Evolutionary conservation across 1,284 basidiomycete genomes (phyloP), one percentile per base, ranked within the genome.

Genomic region (Ganoderma meredithae): DNA sequence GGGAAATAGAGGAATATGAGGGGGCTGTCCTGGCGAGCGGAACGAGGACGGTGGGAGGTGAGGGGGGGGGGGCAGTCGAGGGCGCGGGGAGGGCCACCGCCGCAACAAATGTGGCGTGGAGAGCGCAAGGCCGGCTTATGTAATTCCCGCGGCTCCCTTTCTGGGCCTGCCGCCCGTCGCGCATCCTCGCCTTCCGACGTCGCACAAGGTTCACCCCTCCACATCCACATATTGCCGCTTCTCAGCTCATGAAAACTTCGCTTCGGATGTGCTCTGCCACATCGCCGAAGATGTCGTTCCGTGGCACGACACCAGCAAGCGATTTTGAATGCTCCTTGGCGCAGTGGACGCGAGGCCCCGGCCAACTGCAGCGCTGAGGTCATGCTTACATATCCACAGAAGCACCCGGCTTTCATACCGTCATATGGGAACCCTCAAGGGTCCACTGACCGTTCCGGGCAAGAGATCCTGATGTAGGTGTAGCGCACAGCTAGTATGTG

Each of bases 61-160:
- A 69, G 69, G 63, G 65, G 36, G 65, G 36, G 63, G 63, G 64
- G 62, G 41, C 55, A 65, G 22, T 67, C 25, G 33, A 63, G 65
- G 41, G 65, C 41, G 58, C 60, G 31, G 62, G 60, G 44, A 55
- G 31, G 61, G 43, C 59, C 71, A 65, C 52, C 66, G 67, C 41
- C 43, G 56, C 63, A 66, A 58, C 71, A 70, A 63, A 65, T 70
- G 66, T 67, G 69, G 69, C 71, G 69, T 71, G 71, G 71, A 67
- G 64, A 62, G 67, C 65, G 71, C 66, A 68, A 72, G 71, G 71
- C 62, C 41, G n/a, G 67, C 67, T 72, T 70, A 72, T 62, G 65
- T 70, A 60, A 67, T 13, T 56, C 8, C 62, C 62, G 61, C 58
- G 55, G 25, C 49, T 31, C 13, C 55, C n/a, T 66, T 62, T 66